Percentiles rank a stretch among this genome's conserved stretches.
Conservation (phyloP, 2,329 filamentous ascomycete genomes). For the Sclerotinia sclerotiorum region DNA sequence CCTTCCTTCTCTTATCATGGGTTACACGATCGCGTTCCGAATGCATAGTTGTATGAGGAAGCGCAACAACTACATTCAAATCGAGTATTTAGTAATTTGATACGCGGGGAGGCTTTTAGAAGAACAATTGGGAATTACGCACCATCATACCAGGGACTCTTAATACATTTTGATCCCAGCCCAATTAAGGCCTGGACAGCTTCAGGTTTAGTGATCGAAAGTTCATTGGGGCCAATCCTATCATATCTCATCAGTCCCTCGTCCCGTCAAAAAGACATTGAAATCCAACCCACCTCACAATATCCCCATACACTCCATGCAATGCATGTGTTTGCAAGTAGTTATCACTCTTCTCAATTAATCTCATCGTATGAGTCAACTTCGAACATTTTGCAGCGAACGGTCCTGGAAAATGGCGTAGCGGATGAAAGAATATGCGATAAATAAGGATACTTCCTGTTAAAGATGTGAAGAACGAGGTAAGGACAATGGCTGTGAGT, state of each 20-base stretch:
- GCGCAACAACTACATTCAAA: neutral
- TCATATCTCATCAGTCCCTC: neutral
- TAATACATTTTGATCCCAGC: constrained; percentile 29
- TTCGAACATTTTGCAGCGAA: constrained; percentile 31
- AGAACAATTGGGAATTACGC: neutral
- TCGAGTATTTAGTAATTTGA: neutral
- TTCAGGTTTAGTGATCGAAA: constrained; percentile 30
- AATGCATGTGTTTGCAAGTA: constrained; percentile 25
- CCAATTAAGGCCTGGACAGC: constrained; percentile 30
- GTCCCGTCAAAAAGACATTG: neutral
- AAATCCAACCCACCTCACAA: constrained; percentile 27
- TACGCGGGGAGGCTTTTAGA: no score
- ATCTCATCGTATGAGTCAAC: constrained; percentile 28
- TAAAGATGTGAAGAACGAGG: constrained; percentile 3
- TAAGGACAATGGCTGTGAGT: neutral
- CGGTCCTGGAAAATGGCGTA: constrained; percentile 38
- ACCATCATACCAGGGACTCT: constrained; percentile 34
- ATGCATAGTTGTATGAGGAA: constrained; percentile 27
- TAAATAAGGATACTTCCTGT: constrained; percentile 51
- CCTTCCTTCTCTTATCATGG: constrained; percentile 33
- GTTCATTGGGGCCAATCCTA: constrained; percentile 28
- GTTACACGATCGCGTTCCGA: constrained; percentile 26
- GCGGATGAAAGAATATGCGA: constrained; percentile 48
- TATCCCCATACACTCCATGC: constrained; percentile 33
- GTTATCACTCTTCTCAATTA: constrained; percentile 24